Conservation (phyloP, 129 eudicot species). For the Flaveria trinervia region DNA sequence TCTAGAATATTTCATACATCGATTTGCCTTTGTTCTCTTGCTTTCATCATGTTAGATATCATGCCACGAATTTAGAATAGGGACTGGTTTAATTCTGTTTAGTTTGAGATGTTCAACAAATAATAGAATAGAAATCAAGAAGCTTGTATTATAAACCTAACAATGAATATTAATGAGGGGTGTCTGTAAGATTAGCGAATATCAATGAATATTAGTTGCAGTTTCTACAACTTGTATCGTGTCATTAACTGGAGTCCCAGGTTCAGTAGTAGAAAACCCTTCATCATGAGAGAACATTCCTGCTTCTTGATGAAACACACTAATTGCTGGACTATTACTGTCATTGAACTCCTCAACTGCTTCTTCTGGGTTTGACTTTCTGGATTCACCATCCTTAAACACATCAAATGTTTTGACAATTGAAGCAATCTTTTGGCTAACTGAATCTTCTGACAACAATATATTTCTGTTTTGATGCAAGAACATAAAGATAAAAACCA, state of each 20-base stretch:
- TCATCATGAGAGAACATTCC: conserved; percentile 19
- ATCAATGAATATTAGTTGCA: neutral
- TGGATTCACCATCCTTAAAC: conserved; percentile 15
- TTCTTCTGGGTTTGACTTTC: conserved; percentile 11
- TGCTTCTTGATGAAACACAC: conserved; percentile 19
- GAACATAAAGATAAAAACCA: conserved; percentile 14
- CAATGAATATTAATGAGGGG: neutral
- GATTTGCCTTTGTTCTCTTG: conserved; percentile 12
- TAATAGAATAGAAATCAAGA: conserved; percentile 1
- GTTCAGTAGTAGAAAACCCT: conserved; percentile 18
- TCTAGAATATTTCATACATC: conserved; percentile 1
- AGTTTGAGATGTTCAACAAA: neutral
- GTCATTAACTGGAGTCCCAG: conserved; percentile 22
- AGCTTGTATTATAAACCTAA: conserved; percentile 5
- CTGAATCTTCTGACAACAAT: conserved; percentile 14
- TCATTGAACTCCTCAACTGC: neutral
- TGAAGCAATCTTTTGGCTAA: conserved; percentile 21
- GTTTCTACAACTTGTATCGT: conserved; percentile 6
- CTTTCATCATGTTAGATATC: conserved; percentile 21
- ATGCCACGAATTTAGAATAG: conserved; percentile 26
- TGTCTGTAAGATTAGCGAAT: neutral
- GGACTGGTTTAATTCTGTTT: conserved; percentile 5
- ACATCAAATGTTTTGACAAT: conserved; percentile 17
- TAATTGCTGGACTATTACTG: conserved; percentile 4
- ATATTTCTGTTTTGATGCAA: conserved; percentile 13